These are phyloP conservation scores for Pleurotus ostreatus DNA, from an alignment of 768 basidiomycete genomes.

Conservation along the genomic window DNA sequence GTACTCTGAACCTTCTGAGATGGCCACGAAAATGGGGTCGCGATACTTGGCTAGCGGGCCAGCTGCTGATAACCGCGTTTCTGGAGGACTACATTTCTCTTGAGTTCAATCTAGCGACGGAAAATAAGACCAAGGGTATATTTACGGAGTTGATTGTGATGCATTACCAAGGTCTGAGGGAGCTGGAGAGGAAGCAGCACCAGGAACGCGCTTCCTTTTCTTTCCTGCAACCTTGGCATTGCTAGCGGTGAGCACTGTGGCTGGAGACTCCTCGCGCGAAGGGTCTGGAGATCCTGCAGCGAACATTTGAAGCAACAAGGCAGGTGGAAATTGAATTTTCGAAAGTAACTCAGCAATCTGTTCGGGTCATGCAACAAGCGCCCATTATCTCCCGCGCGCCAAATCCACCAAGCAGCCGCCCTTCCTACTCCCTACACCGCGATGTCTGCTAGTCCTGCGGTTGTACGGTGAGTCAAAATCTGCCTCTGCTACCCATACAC, in stretches of 20 bases:
- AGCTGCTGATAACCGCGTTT: slow-evolving; percentile 54
- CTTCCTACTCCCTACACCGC: neutral
- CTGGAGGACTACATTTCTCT: slow-evolving; percentile 42
- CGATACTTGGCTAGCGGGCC: slow-evolving; percentile 71
- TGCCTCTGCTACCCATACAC: no score
- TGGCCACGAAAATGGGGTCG: slow-evolving; percentile 63
- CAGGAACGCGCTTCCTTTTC: slow-evolving; percentile 57
- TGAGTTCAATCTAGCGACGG: slow-evolving; percentile 10
- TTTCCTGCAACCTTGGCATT: slow-evolving; percentile 26
- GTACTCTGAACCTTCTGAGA: slow-evolving; percentile 51
- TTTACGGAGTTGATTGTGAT: slow-evolving; percentile 29
- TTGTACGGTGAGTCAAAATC: no score
- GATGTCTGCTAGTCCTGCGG: neutral
- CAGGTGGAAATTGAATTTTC: neutral
- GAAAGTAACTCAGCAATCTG: no score
- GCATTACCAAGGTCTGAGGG: slow-evolving; percentile 46
- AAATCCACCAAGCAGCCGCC: neutral
- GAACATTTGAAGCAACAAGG: slow-evolving; percentile 19
- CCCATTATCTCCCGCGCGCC: no score
- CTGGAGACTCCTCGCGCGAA: slow-evolving; percentile 13
- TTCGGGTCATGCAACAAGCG: no score
- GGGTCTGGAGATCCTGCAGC: slow-evolving; percentile 30
- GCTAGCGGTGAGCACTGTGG: slow-evolving; percentile 8
- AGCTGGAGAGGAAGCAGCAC: slow-evolving; percentile 51
- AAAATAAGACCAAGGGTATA: neutral